Evolutionary conservation across 768 basidiomycete genomes (phyloP), one percentile per base, ranked within the genome.

Genomic region (Amanita fuliginea): DNA sequence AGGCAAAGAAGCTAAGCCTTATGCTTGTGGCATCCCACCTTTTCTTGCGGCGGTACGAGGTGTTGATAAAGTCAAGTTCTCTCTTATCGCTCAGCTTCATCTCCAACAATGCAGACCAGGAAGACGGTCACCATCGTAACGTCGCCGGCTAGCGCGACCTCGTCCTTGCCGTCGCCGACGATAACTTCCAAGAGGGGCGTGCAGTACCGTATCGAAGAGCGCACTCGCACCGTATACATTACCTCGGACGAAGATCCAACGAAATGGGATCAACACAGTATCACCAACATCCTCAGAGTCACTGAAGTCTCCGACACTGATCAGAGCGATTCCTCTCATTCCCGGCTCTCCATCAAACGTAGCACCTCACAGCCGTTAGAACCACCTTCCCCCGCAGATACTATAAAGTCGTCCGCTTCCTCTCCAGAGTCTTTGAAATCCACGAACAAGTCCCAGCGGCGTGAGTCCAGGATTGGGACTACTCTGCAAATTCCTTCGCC

Each of bases 171-270:
- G 6, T 64, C 66, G n/a, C 64, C 64, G 11, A 32, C 32, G 32
- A 50, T 30, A n/a, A 43, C 9, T 26, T 18, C 49, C n/a, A 50
- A 33, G 19, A 68, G 63, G 51, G 55, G 58, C 35, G 61, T 71
- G 35, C 66, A 64, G 48, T 74, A 73, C 55, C 72, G 73, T 39
- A 72, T 74, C 50, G 73, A 74, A 54, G 71, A 75, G 53, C 66
- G 71, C 14, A 68, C 68, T 47, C 65, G 72, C 42, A 74, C 73
- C 4, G 60, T 75, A 37, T 72, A 71, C 53, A 65, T 75, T 14
- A 64, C 69, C 14, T 70, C 70, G 13, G 71, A 74, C 54, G 59
- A 66, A 28, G 64, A 67, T 22, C 73, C 70, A 0, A 60, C 67
- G 24, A 65, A 74, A 47, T 73, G 70, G 70, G 67, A 71, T 51